Conservation (phyloP, 768 basidiomycete genomes). For the Termitomyces sp. region DNA sequence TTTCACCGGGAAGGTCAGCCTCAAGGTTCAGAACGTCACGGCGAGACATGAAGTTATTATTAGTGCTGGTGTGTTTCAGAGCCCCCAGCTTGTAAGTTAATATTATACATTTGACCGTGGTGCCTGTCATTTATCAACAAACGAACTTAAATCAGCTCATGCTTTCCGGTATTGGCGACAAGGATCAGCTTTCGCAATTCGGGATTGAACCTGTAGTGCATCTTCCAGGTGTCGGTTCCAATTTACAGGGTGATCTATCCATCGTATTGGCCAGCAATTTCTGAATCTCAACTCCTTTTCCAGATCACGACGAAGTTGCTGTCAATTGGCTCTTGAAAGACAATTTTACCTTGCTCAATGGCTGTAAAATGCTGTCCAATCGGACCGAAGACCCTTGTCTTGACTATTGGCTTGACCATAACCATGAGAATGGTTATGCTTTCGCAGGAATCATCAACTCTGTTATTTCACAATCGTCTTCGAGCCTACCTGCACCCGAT, state of each 20-base stretch:
- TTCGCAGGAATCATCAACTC: conserved; percentile 19
- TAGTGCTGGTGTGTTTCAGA: conserved; percentile 22
- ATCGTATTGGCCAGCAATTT: neutral
- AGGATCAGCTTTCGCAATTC: conserved; percentile 14
- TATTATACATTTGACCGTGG: neutral
- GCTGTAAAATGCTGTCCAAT: conserved; percentile 21
- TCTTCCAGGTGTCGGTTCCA: conserved; percentile 29
- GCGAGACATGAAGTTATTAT: conserved; percentile 22
- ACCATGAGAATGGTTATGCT: conserved; percentile 21
- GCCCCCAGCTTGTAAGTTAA: conserved; percentile 18
- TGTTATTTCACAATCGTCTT: conserved; percentile 18
- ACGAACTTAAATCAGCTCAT: conserved; percentile 1
- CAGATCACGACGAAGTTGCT: conserved; percentile 26
- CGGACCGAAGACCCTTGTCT: conserved; percentile 24
- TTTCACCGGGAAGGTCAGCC: conserved; percentile 19
- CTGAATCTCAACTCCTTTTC: neutral
- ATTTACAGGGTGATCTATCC: conserved; percentile 23
- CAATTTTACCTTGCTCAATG: conserved; percentile 21
- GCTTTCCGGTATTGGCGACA: conserved; percentile 30
- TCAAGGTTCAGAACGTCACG: conserved; percentile 14
- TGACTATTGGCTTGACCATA: conserved; percentile 16
- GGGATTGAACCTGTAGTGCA: conserved; percentile 22
- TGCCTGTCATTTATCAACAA: neutral
- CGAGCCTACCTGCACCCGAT: conserved; percentile 17
- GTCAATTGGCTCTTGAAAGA: conserved; percentile 24